phyloP scores from a whole-genome alignment of 805 yeast genomes.

The Ogataea pini region DNA sequence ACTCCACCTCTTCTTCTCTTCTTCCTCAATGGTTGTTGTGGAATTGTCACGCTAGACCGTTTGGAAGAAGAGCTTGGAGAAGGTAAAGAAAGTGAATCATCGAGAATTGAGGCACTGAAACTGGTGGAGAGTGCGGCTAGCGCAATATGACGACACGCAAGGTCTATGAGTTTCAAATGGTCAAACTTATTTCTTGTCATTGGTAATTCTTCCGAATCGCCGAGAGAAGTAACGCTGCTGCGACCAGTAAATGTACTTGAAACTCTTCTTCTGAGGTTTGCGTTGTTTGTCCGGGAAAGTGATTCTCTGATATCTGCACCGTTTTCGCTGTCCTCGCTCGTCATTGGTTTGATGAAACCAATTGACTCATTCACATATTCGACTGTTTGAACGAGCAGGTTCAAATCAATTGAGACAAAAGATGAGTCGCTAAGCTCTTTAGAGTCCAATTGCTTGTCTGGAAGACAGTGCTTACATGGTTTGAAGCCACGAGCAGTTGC shows the following conservation, averaged over 20 bases:
- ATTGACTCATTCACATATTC: conserved; percentile 54
- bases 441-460: conserved; percentile 35
- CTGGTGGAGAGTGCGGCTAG: conserved; percentile 56
- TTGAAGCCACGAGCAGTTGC: conserved; percentile 48
- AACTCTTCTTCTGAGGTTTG: conserved; percentile 20
- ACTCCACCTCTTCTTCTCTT: conserved; percentile 75
- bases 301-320: conserved; percentile 31
- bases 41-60: conserved; percentile 13
- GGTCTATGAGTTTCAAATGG: conserved; percentile 66
- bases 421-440: conserved; percentile 18
- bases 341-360: conserved; percentile 56
- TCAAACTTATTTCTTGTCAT: conserved; percentile 63
- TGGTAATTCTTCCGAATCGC: conserved; percentile 23
- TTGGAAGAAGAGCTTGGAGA: conserved; percentile 11
- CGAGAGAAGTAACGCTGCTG: conserved; percentile 12
- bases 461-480: conserved; percentile 59
- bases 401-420: conserved; percentile 46
- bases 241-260: conserved; percentile 29
- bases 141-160: conserved; percentile 83
- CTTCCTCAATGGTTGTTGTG: conserved; percentile 34
- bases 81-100: conserved; percentile 9
- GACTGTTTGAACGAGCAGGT: conserved; percentile 50
- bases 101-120: conserved; percentile 14
- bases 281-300: conserved; percentile 15
- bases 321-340: conserved; percentile 46